Conservation (phyloP, 2,329 filamentous ascomycete genomes). For the Talaromyces albobiverticillius region DNA sequence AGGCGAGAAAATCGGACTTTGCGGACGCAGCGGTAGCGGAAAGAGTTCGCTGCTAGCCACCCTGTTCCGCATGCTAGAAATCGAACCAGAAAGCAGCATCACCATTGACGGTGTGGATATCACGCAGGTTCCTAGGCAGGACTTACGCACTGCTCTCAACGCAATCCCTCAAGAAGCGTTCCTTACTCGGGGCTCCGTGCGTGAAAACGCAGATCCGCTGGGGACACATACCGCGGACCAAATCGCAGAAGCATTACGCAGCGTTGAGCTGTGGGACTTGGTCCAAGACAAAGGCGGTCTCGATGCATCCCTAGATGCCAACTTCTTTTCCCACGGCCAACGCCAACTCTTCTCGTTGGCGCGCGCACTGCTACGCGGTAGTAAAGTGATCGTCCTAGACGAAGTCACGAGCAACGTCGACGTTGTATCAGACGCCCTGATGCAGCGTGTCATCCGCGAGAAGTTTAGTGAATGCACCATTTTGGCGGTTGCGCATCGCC, state of each 20-base stretch:
- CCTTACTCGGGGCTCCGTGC: slow-evolving; percentile 39
- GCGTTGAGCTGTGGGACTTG: slow-evolving; percentile 35
- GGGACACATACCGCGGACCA: slow-evolving; percentile 27
- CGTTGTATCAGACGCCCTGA: slow-evolving; percentile 53
- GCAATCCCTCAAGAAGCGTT: slow-evolving; percentile 44
- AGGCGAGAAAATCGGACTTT: slow-evolving; percentile 41
- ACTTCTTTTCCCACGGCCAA: slow-evolving; percentile 58
- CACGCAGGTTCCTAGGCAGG: slow-evolving; percentile 33
- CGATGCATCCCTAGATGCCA: slow-evolving; percentile 43
- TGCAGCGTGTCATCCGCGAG: slow-evolving; percentile 55
- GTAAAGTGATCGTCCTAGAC: slow-evolving; percentile 44
- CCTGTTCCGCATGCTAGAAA: slow-evolving; percentile 43
- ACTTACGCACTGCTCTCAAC: slow-evolving; percentile 40
- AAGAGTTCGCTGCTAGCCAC: slow-evolving; percentile 43
- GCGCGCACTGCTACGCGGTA: slow-evolving; percentile 52
- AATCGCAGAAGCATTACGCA: slow-evolving; percentile 34
- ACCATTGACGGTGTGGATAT: slow-evolving; percentile 44
- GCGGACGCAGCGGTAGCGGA: slow-evolving; percentile 36
- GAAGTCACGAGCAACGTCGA: slow-evolving; percentile 51
- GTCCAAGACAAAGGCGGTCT: slow-evolving; percentile 39
- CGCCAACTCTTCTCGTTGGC: slow-evolving; percentile 63
- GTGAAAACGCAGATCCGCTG: slow-evolving; percentile 39
- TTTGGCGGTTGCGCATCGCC: slow-evolving; percentile 55
- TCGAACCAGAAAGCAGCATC: slow-evolving; percentile 35
- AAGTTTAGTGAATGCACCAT: slow-evolving; percentile 59